A percentile compares a stretch with the other conserved stretches of the same genome.
Conservation (phyloP, 768 basidiomycete genomes). For the Xanthoconium purpureum region DNA sequence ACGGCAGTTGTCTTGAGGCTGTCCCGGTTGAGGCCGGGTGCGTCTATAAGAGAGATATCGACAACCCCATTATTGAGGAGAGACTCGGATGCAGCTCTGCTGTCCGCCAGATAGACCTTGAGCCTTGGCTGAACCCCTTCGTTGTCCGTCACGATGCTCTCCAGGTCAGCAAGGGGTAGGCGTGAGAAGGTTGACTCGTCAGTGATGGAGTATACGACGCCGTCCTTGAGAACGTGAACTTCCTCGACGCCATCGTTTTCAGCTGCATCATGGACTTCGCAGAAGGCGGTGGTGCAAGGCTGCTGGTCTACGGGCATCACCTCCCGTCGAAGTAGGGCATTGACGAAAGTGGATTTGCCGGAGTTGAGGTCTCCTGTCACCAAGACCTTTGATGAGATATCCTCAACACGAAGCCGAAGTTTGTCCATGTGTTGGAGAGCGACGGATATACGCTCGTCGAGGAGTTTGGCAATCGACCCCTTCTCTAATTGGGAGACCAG, state of each 20-base stretch:
- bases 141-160: constrained; percentile 64
- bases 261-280: constrained; percentile 89
- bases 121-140: constrained; percentile 63
- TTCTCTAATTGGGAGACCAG: constrained; percentile 93
- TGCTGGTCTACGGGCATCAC: constrained; percentile 98
- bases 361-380: constrained; percentile 98
- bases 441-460: constrained; percentile 78
- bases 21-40: constrained; percentile 95
- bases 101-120: constrained; percentile 87
- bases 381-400: constrained; percentile 92
- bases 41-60: constrained; percentile 97
- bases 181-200: constrained; percentile 78
- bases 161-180: constrained; percentile 64
- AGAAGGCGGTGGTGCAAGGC: constrained; percentile 95
- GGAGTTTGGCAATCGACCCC: constrained; percentile 84
- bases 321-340: constrained; percentile 84
- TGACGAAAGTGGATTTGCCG: constrained; percentile 98
- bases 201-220: constrained; percentile 59
- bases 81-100: constrained; percentile 72
- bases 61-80: constrained; percentile 93
- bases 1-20: constrained; percentile 91
- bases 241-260: constrained; percentile 81
- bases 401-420: constrained; percentile 81
- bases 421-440: constrained; percentile 79
- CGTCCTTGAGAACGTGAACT: constrained; percentile 77